These are phyloP conservation scores for Kokia cookei DNA, from an alignment of 441 rosid species.

Conservation along the genomic window DNA sequence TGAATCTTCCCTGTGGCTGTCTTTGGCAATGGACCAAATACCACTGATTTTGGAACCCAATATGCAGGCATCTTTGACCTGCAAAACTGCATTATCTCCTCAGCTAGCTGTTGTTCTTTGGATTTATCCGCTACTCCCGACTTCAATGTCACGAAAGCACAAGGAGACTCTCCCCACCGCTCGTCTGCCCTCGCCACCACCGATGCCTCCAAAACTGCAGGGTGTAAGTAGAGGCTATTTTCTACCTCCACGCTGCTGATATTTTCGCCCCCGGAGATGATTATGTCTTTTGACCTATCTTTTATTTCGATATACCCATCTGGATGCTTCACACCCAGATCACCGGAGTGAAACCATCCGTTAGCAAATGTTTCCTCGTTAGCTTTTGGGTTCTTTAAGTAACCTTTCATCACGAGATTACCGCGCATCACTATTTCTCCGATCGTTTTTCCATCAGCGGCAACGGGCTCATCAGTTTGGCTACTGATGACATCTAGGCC, in stretches of 20 bases:
- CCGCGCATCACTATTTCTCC: slow-evolving; percentile 92
- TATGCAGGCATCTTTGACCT: slow-evolving; percentile 64
- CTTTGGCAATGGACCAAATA: slow-evolving; percentile 80
- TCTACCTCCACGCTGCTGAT: slow-evolving; percentile 85
- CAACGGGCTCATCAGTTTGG: slow-evolving; percentile 58
- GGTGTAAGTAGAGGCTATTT: slow-evolving; percentile 59
- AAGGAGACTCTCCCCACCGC: slow-evolving; percentile 92
- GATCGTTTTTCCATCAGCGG: slow-evolving; percentile 70
- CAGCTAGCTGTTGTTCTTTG: slow-evolving; percentile 31
- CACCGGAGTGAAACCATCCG: slow-evolving; percentile 87
- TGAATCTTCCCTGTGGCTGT: slow-evolving; percentile 90
- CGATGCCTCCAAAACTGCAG: slow-evolving; percentile 72
- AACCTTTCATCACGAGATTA: slow-evolving; percentile 82
- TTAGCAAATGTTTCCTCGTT: slow-evolving; percentile 70
- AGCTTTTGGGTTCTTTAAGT: slow-evolving; percentile 72
- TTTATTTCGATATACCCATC: slow-evolving; percentile 81
- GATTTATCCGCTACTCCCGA: slow-evolving; percentile 32
- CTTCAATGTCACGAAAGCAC: slow-evolving; percentile 75
- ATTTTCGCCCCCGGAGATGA: slow-evolving; percentile 64
- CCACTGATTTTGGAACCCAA: slow-evolving; percentile 79
- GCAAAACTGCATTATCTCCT: slow-evolving; percentile 62
- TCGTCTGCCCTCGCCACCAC: slow-evolving; percentile 83
- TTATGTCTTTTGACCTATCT: slow-evolving; percentile 71
- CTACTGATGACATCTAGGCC: slow-evolving; percentile 65
- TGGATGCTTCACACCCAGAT: slow-evolving; percentile 82